phyloP scores from a whole-genome alignment of 352 stramenopile genomes.

The Globisporangium ultimum region DNA sequence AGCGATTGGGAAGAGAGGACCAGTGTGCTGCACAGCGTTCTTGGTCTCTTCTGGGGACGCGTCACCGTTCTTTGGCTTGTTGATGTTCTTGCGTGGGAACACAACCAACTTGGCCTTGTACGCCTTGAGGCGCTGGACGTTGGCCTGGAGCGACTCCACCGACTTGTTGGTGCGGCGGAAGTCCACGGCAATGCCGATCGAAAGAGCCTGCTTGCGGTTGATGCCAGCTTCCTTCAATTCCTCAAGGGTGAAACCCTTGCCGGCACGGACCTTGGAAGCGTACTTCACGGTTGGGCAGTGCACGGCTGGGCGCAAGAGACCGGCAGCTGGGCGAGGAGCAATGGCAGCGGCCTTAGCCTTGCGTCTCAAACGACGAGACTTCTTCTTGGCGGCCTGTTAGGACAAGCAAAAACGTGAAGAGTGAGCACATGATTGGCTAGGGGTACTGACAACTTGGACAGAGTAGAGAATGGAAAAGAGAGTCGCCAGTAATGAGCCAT shows the following conservation, averaged over 20 bases:
- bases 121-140: constrained; percentile 98
- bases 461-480: too few relatives aligned
- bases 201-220: constrained; percentile 93
- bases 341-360: constrained; percentile 97
- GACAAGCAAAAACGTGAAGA: constrained; percentile 47
- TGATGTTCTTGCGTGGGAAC: constrained; percentile 96
- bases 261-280: constrained; percentile 96
- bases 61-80: constrained; percentile 95
- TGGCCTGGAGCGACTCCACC: constrained; percentile 94
- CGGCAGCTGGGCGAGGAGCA: constrained; percentile 94
- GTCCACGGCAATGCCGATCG: constrained; percentile 99
- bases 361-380: constrained; percentile 92
- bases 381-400: constrained; percentile 97
- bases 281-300: constrained; percentile 99
- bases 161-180: constrained; percentile 97
- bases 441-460: too few relatives aligned
- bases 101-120: constrained; percentile 99
- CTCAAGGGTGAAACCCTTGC: constrained; percentile 98
- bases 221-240: constrained; percentile 98
- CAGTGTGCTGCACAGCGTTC: constrained; percentile 90
- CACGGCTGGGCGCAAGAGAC: constrained; percentile 95
- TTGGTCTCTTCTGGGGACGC: constrained; percentile 88
- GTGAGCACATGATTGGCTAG: background rate
- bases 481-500: too few relatives aligned
- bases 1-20: constrained; percentile 73